Base-by-base conservation (phyloP, 306 rosid species). In the Oxytropis ochrocephala region DNA sequence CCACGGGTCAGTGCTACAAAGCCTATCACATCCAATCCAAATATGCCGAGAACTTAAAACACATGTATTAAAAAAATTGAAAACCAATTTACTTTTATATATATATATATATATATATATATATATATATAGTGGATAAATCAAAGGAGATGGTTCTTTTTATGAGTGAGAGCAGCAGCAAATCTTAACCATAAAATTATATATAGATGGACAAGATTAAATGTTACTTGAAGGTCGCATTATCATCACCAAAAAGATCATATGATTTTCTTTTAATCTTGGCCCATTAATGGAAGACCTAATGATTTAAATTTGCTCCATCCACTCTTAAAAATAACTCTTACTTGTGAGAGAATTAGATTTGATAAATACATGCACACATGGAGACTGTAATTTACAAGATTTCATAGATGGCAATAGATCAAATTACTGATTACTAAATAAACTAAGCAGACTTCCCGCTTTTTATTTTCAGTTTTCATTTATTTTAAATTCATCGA, bases 381-480 rank as follows among this genome's bases (percentile, higher is more conserved):
- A 47, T 33, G 68, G 57, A 78, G 53, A 24, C 14, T 55, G 39
- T 27, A 6, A 11, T 46, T 32, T 13, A 17, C 4, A 24, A 54
- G 35, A 76, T 61, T 51, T 77, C 67, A 43, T n/a, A 62, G 66
- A 43, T 43, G 60, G 35, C 56, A 52, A 32, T 41, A 42, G 21
- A 52, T 61, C 46, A 46, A 51, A 63, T 39, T 42, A 41, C 51
- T 59, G 51, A 19, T 62, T 42, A 32, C 53, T 24, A 53, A 39
- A 27, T 29, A 52, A 11, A 41, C 11, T 17, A 64, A 54, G 63
- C 27, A 44, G 59, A 47, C 42, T 17, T 32, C 47, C 27, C 49
- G 47, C 7, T 36, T 47, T 38, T 27, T 24, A 35, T 10, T 59
- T 58, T 53, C 21, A 8, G n/a, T 18, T 13, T 49, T 57, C 47